Conservation (phyloP, 2,329 filamentous ascomycete species). For the Microcyclosporella mali region DNA sequence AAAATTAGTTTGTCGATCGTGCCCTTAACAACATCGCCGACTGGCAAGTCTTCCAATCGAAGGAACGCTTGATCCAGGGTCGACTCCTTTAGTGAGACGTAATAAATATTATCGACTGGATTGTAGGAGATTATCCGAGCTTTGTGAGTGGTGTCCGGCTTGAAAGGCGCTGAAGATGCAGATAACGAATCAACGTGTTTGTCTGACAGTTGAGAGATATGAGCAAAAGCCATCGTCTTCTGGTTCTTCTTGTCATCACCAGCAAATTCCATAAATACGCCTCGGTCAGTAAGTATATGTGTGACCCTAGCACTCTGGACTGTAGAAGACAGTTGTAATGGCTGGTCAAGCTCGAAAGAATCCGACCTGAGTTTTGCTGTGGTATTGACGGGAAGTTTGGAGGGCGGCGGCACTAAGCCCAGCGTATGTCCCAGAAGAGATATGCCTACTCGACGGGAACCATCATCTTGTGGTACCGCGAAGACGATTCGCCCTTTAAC, state of each 20-base stretch:
- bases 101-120: slow-evolving; percentile 74
- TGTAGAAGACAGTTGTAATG: slow-evolving; percentile 65
- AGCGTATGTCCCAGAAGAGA: slow-evolving; percentile 82
- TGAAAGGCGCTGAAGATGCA: slow-evolving; percentile 69
- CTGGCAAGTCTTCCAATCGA: slow-evolving; percentile 79
- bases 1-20: slow-evolving; percentile 80
- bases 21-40: slow-evolving; percentile 75
- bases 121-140: slow-evolving; percentile 84
- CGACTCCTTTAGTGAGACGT: slow-evolving; percentile 75
- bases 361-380: slow-evolving; percentile 23
- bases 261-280: slow-evolving; percentile 71
- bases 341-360: slow-evolving; percentile 34
- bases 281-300: slow-evolving; percentile 72
- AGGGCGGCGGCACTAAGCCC: slow-evolving; percentile 48
- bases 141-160: slow-evolving; percentile 69
- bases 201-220: slow-evolving; percentile 89
- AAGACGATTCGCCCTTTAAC: slow-evolving; percentile 81
- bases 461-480: slow-evolving; percentile 71
- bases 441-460: slow-evolving; percentile 72
- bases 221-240: slow-evolving; percentile 61
- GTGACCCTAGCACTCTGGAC: slow-evolving; percentile 72
- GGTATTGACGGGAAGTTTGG: slow-evolving; percentile 32
- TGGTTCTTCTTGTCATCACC: slow-evolving; percentile 7
- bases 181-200: slow-evolving; percentile 80
- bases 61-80: slow-evolving; percentile 84